These are phyloP conservation scores for Psilocybe mexicana DNA, from an alignment of 1,284 basidiomycete genomes.

Conservation along the genomic window DNA sequence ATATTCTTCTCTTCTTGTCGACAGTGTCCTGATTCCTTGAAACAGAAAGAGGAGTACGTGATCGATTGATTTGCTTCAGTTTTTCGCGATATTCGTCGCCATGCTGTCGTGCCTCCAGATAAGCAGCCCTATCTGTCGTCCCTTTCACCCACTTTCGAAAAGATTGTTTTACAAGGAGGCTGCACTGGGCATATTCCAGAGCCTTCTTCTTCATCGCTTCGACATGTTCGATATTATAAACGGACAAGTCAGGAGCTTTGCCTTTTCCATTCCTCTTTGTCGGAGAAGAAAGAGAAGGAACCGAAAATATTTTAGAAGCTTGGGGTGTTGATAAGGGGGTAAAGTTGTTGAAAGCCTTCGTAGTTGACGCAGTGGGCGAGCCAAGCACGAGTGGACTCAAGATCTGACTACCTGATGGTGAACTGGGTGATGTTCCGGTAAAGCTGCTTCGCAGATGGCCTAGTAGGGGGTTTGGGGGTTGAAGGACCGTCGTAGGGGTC, in stretches of 20 bases:
- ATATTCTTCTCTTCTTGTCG: constrained; percentile 32
- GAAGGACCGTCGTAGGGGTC: constrained; percentile 29
- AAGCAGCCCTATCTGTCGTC: constrained; percentile 46
- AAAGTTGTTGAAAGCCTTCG: constrained; percentile 28
- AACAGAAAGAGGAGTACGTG: constrained; percentile 5
- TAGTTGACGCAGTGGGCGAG: constrained; percentile 31
- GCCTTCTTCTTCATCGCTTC: constrained; percentile 38
- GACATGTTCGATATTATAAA: constrained; percentile 21
- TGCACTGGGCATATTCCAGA: constrained; percentile 37
- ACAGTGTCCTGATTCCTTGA: constrained; percentile 13
- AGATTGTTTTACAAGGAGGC: constrained; percentile 33
- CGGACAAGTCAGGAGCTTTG: constrained; percentile 22
- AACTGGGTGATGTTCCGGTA: constrained; percentile 30
- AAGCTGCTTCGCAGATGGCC: constrained; percentile 37
- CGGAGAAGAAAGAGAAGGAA: not conserved
- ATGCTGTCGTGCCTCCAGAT: constrained; percentile 57
- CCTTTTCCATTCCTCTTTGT: constrained; percentile 33
- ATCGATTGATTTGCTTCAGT: constrained; percentile 31
- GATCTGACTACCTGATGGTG: constrained; percentile 26
- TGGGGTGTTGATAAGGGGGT: constrained; percentile 25
- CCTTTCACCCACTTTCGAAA: constrained; percentile 48
- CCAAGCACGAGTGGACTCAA: constrained; percentile 48
- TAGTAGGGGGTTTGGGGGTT: constrained; percentile 27
- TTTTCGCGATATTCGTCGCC: constrained; percentile 61
- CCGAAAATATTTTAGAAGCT: constrained; percentile 13